Conservation (phyloP, 1,139 yeast genomes). For the Scheffersomyces cryptocercus region DNA sequence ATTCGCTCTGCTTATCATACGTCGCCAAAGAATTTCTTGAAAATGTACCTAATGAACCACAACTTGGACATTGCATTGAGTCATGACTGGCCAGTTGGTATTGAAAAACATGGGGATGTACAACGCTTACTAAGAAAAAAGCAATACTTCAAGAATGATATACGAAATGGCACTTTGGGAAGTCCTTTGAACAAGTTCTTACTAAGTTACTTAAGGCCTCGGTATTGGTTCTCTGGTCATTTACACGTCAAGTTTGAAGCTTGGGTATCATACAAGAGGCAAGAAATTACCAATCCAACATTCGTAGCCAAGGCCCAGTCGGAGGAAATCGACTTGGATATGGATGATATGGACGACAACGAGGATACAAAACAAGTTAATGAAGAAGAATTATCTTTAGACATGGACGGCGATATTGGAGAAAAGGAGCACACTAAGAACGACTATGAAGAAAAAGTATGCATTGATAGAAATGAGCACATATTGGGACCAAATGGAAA, state of each 20-base stretch:
- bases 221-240: conserved; percentile 87
- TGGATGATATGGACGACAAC: conserved; percentile 36
- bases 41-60: conserved; percentile 42
- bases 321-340: conserved; percentile 5
- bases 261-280: conserved; percentile 16
- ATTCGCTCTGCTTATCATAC: conserved; percentile 73
- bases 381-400: conserved; percentile 16
- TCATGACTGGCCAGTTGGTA: conserved; percentile 96
- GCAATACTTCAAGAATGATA: conserved; percentile 68
- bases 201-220: conserved; percentile 57
- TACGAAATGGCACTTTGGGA: conserved; percentile 63
- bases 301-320: not conserved
- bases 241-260: conserved; percentile 79
- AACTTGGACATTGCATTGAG: conserved; percentile 57
- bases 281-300: not conserved
- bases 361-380: conserved; percentile 5
- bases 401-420: conserved; percentile 9
- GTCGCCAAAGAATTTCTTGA: conserved; percentile 61
- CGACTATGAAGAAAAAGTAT: not conserved
- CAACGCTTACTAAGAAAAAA: conserved; percentile 51
- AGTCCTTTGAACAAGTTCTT: conserved; percentile 68
- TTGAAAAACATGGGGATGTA: conserved; percentile 65
- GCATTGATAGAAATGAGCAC: not conserved
- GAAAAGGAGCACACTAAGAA: not conserved
- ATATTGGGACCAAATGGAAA: not conserved